Evolutionary conservation across 2,329 filamentous ascomycete genomes (phyloP), one percentile per base, ranked within the genome.

Genomic region (Macrophomina tecta): DNA sequence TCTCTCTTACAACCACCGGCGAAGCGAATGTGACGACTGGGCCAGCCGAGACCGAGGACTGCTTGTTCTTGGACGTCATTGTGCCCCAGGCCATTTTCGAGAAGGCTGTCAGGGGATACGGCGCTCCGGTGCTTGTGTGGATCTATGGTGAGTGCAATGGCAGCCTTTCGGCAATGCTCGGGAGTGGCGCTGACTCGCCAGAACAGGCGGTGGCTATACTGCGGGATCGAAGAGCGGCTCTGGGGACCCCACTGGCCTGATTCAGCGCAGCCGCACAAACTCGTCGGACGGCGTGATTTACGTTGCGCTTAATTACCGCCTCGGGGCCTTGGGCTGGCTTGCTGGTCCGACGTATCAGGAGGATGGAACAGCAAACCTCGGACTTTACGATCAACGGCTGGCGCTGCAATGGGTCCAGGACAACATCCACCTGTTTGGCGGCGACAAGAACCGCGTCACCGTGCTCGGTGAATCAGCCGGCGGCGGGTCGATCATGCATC

Each of bases 221-320:
- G 68, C 61, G 8, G 82, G 78, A 12, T 76, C 73, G 7, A 84
- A 83, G 72, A 72, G 69, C 51, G 77, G 75, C 16, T 76, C 78
- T 3, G 64, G 65, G 23, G 46, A 66, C 68, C 77, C 81, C 4
- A 74, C 76, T 23, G 81, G 82, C 8, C 69, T 84, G 32, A 76
- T 84, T 49, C 69, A 77, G 5, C 49, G 64, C 28, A 55, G 63
- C 30, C 46, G 36, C 6, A 32, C 36, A 3, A 38, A 73, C 30
- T 73, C 73, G 5, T 72, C 72, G 1, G 72, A 78, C 14, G 65
- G 64, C 16, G 73, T 85, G 7, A 78, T 86, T 28, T 82, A 79
- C 68, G 83, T 86, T 5, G 72, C 81, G 2, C 53, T 83, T n/a
- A 84, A 85, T 70, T 85, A 84, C 69, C 75, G 82, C 16, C 74